phyloP scores from a whole-genome alignment of 768 basidiomycete species.

The Suillus americanus region DNA sequence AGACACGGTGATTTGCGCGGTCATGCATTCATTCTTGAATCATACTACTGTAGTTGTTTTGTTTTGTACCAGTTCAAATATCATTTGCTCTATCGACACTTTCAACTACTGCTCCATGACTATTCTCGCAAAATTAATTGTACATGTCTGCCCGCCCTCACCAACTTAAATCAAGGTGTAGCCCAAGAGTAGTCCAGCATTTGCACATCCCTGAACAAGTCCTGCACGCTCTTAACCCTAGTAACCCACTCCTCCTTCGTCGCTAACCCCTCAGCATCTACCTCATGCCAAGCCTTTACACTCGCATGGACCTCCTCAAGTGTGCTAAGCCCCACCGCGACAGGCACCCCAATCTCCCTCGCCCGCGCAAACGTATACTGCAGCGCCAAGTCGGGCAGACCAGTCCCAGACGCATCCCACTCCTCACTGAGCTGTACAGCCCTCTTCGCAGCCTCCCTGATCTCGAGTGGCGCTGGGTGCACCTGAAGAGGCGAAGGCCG shows the following conservation, averaged over 20 bases:
- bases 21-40: neutral
- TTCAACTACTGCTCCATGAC: neutral
- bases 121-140: neutral
- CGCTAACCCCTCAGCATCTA: slow-evolving; percentile 39
- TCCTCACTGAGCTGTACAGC: slow-evolving; percentile 34
- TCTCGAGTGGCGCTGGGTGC: slow-evolving; percentile 68
- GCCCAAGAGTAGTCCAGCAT: slow-evolving; percentile 74
- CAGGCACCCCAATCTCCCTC: slow-evolving; percentile 48
- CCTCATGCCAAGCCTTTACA: slow-evolving; percentile 64
- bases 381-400: slow-evolving; percentile 64
- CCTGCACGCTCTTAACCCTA: slow-evolving; percentile 34
- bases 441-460: slow-evolving; percentile 43
- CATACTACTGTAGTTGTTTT: neutral
- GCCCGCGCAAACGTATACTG: slow-evolving; percentile 65
- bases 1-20: slow-evolving; percentile 57
- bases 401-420: slow-evolving; percentile 37
- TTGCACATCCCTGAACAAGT: slow-evolving; percentile 44
- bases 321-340: slow-evolving; percentile 73
- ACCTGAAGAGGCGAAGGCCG: slow-evolving; percentile 57
- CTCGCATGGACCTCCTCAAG: slow-evolving; percentile 74
- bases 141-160: neutral
- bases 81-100: neutral
- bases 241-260: slow-evolving; percentile 45
- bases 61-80: neutral
- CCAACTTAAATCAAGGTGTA: slow-evolving; percentile 28